phyloP scores from a whole-genome alignment of 371 early-diverging fungal species.

The Rhizopus arrhizus region DNA sequence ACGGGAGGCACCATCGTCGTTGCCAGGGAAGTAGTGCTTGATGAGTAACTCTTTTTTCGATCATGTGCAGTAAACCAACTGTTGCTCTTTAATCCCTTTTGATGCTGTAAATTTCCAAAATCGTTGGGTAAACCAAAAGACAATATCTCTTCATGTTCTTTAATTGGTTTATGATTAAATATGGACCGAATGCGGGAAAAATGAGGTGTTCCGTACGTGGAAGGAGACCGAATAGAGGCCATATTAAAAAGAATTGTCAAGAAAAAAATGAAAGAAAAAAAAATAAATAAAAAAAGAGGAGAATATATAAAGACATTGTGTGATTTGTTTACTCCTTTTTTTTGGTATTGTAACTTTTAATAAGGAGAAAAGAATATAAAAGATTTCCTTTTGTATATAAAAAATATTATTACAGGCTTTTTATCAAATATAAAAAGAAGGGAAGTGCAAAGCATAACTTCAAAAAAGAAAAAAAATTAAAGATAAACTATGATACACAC shows the following conservation, averaged over 20 bases:
- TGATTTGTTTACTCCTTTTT: constrained; percentile 3
- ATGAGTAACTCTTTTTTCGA: constrained; percentile 5
- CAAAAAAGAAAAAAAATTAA: not conserved
- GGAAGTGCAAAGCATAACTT: not conserved
- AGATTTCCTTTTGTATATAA: not conserved
- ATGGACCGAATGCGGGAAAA: constrained; percentile 23
- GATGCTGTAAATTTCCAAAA: constrained; percentile 29
- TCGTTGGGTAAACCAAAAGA: constrained; percentile 26
- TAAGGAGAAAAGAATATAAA: not conserved
- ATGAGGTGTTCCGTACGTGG: constrained; percentile 30
- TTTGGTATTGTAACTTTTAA: not conserved
- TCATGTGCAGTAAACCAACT: constrained; percentile 27
- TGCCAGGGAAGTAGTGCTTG: not conserved
- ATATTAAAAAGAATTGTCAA: constrained; percentile 4
- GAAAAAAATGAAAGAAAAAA: not conserved
- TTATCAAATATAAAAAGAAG: not conserved
- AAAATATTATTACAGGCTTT: no score
- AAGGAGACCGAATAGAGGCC: constrained; percentile 26
- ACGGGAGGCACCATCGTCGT: constrained; percentile 1
- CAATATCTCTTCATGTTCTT: not conserved
- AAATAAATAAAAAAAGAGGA: constrained; percentile 2
- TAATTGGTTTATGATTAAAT: not conserved
- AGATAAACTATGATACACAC: constrained; percentile 7
- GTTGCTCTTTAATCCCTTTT: constrained; percentile 21
- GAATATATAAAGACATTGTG: not conserved